Evolutionary conservation across 2,329 filamentous ascomycete genomes (phyloP), one percentile per base, ranked within the genome.

Genomic region (Colletotrichum falcatum): DNA sequence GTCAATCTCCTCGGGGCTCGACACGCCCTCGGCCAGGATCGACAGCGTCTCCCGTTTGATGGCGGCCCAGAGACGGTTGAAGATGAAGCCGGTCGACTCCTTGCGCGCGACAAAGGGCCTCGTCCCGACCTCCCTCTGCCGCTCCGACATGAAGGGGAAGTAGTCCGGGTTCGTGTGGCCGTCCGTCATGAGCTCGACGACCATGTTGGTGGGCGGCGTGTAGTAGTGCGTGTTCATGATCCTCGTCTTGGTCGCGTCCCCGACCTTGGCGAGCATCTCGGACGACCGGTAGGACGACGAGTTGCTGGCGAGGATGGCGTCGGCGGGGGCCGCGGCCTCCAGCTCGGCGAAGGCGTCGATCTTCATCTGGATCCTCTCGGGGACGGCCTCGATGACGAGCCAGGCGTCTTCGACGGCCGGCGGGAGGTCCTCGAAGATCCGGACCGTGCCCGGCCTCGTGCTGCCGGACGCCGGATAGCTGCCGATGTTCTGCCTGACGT

Each of bases 61-160:
- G 0, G 87, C 87, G 0, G 87, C 87, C 86, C 87, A 89, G 0
- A 89, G 75, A 0, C 87, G 83, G 64, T 89, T 88, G 74, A 87
- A 86, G 44, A 89, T 84, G 71, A 88, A 85, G 0, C 87, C 84
- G 0, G 85, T 87, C 0, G 85, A 87, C 71, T 88, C 83, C 59
- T 82, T 84, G 8, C 79, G 73, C 0, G 85, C 84, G 5, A 78
- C 72, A 28, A 82, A 80, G 0, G 85, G 85, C 3, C 78, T 74
- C 39, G 82, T 80, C 0, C 81, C 85, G 3, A 78, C 80, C n/a
- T 82, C 81, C 26, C 74, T 74, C 3, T 80, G 81, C 44, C 79
- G 77, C 20, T 82, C 77, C 3, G 77, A 77, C 53, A 88, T 71
- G 70, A 87, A 87, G 0, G 81, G 78, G 55, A 88, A 82, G 5